Evolutionary conservation across 345 rosid genomes (phyloP), one percentile per base, ranked within the genome.

Genomic region (Linum tenue): DNA sequence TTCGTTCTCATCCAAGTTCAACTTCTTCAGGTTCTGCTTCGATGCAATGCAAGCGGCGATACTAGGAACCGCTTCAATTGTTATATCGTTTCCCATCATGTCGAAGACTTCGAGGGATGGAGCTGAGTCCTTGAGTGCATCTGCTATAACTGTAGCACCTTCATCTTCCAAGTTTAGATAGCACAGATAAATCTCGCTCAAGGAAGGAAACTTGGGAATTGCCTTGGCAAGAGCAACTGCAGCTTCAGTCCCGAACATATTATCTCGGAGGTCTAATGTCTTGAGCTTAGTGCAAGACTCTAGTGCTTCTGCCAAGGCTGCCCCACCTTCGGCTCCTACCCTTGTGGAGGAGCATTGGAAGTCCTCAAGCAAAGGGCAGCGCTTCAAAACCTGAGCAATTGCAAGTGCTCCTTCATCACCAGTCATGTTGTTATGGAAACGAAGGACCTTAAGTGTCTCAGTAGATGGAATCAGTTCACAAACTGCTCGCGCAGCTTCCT

Each of bases 301-400:
- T 14, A 92, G 94, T 57, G 98, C 90, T 69, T 84, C 76, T 5
- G 96, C 77, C 68, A 90, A 80, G 63, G 97, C 89, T n/a, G 84
- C 64, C 56, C 97, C 97, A 43, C 98, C 98, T 77, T 76, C 88
- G 14, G 80, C 55, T 36, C 74, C 97, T 9, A 92, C 78, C 79
- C 98, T 86, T 1, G 95, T 89, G 39, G 98, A 90, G 40, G 95
- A 92, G 84, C 98, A 90, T 56, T 84, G 76, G 40, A 92, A 92
- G 76, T 86, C 86, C 77, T 87, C 91, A 76, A 87, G 69, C 37
- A 78, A 57, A 2, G 83, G 86, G 7, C 96, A 89, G 37, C 65
- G 76, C 77, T 77, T 82, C 80, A 90, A 80, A 60, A 87, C 81
- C 69, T 84, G 83, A 63, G 97, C 69, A 39, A 92, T 86, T 7